phyloP scores from a whole-genome alignment of 2,329 filamentous ascomycete species.

The Metarhizium robertsii region DNA sequence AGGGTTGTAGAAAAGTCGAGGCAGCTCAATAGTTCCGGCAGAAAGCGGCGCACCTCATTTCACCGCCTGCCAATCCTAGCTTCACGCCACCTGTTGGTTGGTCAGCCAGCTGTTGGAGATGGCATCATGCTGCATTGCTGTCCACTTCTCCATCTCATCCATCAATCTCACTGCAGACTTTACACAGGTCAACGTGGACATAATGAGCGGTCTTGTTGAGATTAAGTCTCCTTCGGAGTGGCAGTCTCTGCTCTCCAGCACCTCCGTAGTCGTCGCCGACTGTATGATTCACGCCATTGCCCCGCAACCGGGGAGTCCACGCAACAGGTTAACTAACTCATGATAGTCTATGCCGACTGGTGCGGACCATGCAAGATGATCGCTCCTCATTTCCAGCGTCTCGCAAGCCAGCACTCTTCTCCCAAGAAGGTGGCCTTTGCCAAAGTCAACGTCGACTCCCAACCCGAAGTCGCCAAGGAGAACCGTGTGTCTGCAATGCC shows the following conservation, averaged over 20 bases:
- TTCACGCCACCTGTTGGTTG: slow-evolving; percentile 1
- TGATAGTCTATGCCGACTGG: slow-evolving; percentile 58
- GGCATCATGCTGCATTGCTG: background rate
- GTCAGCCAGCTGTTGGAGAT: background rate
- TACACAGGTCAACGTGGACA: slow-evolving; percentile 8
- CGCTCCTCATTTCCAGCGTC: slow-evolving; percentile 43
- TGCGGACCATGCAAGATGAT: slow-evolving; percentile 41
- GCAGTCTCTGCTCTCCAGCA: slow-evolving; percentile 59
- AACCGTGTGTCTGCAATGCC: slow-evolving; percentile 80
- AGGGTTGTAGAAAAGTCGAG: slow-evolving; percentile 12
- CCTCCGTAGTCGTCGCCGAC: slow-evolving; percentile 77
- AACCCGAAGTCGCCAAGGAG: slow-evolving; percentile 41
- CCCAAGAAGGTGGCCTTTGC: slow-evolving; percentile 14
- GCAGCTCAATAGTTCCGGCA: slow-evolving; percentile 16
- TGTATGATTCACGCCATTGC: slow-evolving; percentile 48
- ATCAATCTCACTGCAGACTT: background rate
- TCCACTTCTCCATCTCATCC: background rate
- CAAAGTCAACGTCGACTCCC: slow-evolving; percentile 14
- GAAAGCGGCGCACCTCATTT: slow-evolving; percentile 8
- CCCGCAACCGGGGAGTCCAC: background rate
- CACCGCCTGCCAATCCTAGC: slow-evolving; percentile 12
- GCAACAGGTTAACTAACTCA: slow-evolving; percentile 64
- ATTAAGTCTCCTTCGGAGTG: slow-evolving; percentile 64
- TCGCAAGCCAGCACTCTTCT: slow-evolving; percentile 15
- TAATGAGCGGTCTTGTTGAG: slow-evolving; percentile 38